Evolutionary conservation across 192 early-diverging fungal species (phyloP), one percentile per base, ranked within the genome.

Genomic region (Coemansia sp.): DNA sequence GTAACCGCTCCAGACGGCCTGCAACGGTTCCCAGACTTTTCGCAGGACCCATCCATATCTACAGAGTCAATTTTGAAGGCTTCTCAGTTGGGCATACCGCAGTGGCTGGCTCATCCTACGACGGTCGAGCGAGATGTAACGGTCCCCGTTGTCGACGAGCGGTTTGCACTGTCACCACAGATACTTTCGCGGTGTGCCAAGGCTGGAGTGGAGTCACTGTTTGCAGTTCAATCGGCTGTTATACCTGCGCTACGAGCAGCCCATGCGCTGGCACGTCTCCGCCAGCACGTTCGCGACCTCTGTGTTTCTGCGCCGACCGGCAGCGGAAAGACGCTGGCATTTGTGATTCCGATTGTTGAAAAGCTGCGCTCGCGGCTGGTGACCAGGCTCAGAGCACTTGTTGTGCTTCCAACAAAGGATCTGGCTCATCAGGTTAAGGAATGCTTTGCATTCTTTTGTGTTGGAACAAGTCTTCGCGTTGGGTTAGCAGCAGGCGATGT

Each of bases 241-340:
- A 84, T 96, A 21, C 92, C 96, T 2, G 81, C 84, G 13, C 82
- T 97, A 22, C 81, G 90, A 24, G 68, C 75, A 21, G 82, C 90
- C 14, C 87, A 84, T 52, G 66, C 81, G 21, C 70, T 87, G 33
- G 80, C 85, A 24, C 82, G 85, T 55, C 81, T 86, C 40, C 82
- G 86, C n/a, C 87, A 85, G 22, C 85, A 84, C 22, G 85, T 90
- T 9, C 89, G 93, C 18, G 94, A 96, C 66, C 62, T 98, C 21
- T 94, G 93, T 62, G 93, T 98, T 14, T 94, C 94, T 9, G 91
- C 94, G 17, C 90, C 95, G 0, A 98, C 96, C 0, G 96, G 96
- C 27, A 91, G 88, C 48, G 96, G 96, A 21, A 98, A 98, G 68
- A 98, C 96, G 2, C 72, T 98, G 37, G 93, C 95, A 0, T 98